Percentiles rank a stretch among this genome's conserved stretches.
Conservation (phyloP, 2,329 filamentous ascomycete genomes). For the Hypoxylon sp. region DNA sequence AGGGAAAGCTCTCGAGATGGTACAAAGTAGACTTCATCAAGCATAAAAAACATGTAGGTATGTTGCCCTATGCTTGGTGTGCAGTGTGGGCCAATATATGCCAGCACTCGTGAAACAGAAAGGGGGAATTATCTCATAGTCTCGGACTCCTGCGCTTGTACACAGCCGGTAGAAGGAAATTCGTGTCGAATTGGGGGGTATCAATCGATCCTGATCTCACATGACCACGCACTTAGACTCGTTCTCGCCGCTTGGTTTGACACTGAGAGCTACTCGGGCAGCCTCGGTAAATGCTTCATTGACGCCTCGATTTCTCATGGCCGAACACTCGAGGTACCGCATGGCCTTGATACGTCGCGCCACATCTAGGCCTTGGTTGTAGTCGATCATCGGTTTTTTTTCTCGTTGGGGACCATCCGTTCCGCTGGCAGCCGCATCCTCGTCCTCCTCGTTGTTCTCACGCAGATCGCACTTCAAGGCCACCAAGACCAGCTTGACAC, state of each 20-base stretch:
- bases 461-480: conserved; percentile 97
- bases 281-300: conserved; percentile 99
- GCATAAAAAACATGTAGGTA: conserved; percentile 14
- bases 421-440: conserved; percentile 63
- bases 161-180: conserved; percentile 40
- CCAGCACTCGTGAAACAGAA: conserved; percentile 20
- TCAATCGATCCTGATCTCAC: conserved; percentile 55
- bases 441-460: conserved; percentile 80
- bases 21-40: conserved; percentile 25
- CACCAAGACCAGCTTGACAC: conserved; percentile 93
- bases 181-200: conserved; percentile 34
- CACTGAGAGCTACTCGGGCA: conserved; percentile 87
- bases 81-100: conserved; percentile 7
- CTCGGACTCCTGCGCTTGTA: conserved; percentile 43
- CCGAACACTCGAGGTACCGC: conserved; percentile 97
- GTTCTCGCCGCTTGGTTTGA: conserved; percentile 72
- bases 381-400: conserved; percentile 83
- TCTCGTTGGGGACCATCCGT: conserved; percentile 61
- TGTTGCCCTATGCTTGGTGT: conserved; percentile 12
- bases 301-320: conserved; percentile 97
- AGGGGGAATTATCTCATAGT: conserved; percentile 30
- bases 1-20: conserved; percentile 19
- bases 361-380: conserved; percentile 91
- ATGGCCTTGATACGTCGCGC: conserved; percentile 92
- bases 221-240: conserved; percentile 72